Evolutionary conservation across 106 monocot species (phyloP).

Genomic region (Phalaenopsis equestris): DNA sequence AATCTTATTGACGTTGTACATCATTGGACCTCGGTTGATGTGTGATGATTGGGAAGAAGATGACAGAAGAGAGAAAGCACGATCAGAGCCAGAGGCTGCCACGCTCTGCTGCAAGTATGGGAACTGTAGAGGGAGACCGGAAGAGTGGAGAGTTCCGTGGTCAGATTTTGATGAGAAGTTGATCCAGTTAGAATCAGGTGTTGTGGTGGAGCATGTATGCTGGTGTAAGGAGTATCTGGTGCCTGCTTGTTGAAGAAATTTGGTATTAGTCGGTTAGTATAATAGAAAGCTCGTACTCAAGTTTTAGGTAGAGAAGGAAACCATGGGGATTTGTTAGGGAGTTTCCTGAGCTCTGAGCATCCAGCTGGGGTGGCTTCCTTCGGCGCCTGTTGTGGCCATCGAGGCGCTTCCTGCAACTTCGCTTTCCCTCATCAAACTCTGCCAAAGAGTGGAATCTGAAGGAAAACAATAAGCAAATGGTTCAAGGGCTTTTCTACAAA

Average conservation of each 20-base stretch:
- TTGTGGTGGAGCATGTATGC: background rate
- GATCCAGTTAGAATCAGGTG: background rate
- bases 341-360: background rate
- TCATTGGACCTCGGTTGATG: background rate
- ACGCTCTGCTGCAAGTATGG: background rate
- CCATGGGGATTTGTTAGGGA: background rate
- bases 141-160: background rate
- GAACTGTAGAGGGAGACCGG: background rate
- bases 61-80: constrained; percentile 4
- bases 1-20: background rate
- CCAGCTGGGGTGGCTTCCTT: constrained; percentile 20
- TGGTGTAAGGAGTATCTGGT: background rate
- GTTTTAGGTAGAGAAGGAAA: background rate
- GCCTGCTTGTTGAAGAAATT: background rate
- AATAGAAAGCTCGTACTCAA: background rate
- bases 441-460: constrained; percentile 18
- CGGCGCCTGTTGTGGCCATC: constrained; percentile 41
- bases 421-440: constrained; percentile 36
- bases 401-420: constrained; percentile 54
- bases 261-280: background rate
- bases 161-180: constrained; percentile 3
- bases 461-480: background rate
- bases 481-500: background rate
- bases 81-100: background rate
- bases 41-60: background rate